Evolutionary conservation across 1,284 basidiomycete species (phyloP), one percentile per base, ranked within the genome.

Genomic region (Phellopilus nigrolimitatus): DNA sequence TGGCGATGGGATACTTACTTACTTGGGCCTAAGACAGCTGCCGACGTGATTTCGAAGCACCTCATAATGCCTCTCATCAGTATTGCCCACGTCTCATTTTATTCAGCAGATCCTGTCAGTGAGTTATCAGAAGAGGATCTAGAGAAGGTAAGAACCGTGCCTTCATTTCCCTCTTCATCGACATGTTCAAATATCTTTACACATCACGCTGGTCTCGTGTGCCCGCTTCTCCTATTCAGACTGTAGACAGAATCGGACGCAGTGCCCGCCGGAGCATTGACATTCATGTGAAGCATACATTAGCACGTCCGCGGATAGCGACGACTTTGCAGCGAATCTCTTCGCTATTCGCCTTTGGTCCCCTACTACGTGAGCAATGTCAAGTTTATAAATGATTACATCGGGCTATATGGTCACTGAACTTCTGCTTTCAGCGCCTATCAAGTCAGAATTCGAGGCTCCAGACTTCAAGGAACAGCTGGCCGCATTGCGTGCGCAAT

Each of bases 1-100:
- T 89, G 86, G 86, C 73, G 75, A 67, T 89, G 86, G 86, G 85
- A 89, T 63, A 75, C 81, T 13, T 78, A 73, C 63, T 75, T 74
- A 56, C 61, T 84, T 31, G 84, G 84, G 15, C 69, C 80, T 61
- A 82, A 73, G 62, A 59, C 68, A 36, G 83, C 85, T 34, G 76
- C 87, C 48, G 80, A 85, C 45, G 68, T 88, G 47, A 71, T 89
- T 45, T 88, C 87, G 53, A 80, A 75, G 56, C 86, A 89, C 56
- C 77, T 89, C 57, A 80, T 89, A 55, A 68, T 83, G 56, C 87
- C 87, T 2, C 71, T 89, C 56, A 81, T 89, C 61, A 86, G 79
- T 62, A 67, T 79, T 42, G 78, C 72, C 49, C 80, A 88, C 63
- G 66, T 86, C 50, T 75, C 82, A 2, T 82, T 88, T 65, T 72